Percentiles rank a stretch among this genome's conserved stretches.
phyloP scores from a whole-genome alignment of 345 rosid genomes.

The Limnanthes douglasii region DNA sequence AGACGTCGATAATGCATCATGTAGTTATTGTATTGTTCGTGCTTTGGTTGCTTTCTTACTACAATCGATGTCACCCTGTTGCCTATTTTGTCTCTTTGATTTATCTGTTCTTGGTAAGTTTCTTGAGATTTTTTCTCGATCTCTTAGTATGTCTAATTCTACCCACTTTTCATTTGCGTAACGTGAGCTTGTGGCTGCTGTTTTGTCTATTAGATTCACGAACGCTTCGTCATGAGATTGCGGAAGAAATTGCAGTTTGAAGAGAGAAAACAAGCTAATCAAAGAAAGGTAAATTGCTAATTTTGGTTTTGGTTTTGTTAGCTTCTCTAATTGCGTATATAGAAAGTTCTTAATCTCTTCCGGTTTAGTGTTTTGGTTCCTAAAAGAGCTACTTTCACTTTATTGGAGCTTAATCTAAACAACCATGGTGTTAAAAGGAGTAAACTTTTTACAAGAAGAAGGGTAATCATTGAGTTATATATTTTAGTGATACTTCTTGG shows the following conservation, averaged over 20 bases:
- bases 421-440: not conserved
- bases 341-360: not conserved
- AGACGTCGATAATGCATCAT: slow-evolving; percentile 56
- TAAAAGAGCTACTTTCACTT: not conserved
- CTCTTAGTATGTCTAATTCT: not conserved
- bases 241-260: slow-evolving; percentile 44
- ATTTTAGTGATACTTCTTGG: slow-evolving; percentile 1
- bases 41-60: slow-evolving; percentile 55
- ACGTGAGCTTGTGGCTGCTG: not conserved
- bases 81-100: slow-evolving; percentile 41
- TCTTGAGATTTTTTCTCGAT: not conserved
- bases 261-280: slow-evolving; percentile 49
- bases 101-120: slow-evolving; percentile 57
- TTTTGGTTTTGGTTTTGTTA: slow-evolving; percentile 1
- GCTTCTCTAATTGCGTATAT: slow-evolving; percentile 1
- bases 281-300: slow-evolving; percentile 39
- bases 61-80: slow-evolving; percentile 33
- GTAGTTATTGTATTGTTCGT: slow-evolving; percentile 42
- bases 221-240: slow-evolving; percentile 43
- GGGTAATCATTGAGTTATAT: not conserved
- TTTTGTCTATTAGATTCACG: slow-evolving; percentile 45
- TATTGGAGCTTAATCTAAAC: not conserved
- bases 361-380: not conserved
- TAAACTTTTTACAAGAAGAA: not conserved
- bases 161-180: not conserved